These are phyloP conservation scores for Globisporangium radiosum DNA, from an alignment of 352 stramenopile species.

Conservation along the genomic window DNA sequence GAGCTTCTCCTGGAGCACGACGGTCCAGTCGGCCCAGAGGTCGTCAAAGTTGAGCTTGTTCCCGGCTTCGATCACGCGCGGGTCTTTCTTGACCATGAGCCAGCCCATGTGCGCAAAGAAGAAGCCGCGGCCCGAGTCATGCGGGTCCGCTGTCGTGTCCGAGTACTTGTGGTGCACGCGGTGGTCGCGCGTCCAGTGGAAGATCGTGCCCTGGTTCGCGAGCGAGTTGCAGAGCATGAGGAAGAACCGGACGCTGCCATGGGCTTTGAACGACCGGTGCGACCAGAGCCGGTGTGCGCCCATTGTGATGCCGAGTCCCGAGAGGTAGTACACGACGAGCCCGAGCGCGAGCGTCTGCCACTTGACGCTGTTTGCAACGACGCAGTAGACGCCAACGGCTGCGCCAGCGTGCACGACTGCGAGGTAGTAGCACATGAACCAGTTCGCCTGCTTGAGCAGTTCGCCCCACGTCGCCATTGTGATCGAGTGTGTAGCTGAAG, in stretches of 20 bases:
- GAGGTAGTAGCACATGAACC: constrained; percentile 98
- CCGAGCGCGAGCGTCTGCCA: constrained; percentile 87
- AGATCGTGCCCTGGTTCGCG: constrained; percentile 98
- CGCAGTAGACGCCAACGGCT: constrained; percentile 73
- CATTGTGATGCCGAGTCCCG: constrained; percentile 96
- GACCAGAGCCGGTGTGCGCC: constrained; percentile 96
- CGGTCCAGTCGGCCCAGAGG: constrained; percentile 93
- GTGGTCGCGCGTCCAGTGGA: constrained; percentile 97
- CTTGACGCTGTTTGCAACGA: constrained; percentile 58
- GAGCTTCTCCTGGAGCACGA: constrained; percentile 94
- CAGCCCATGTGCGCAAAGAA: constrained; percentile 99
- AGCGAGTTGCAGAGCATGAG: constrained; percentile 98
- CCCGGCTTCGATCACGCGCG: constrained; percentile 82
- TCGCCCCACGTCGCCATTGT: constrained; percentile 11
- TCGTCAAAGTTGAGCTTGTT: constrained; percentile 96
- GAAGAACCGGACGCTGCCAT: constrained; percentile 87
- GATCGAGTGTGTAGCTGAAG: background rate
- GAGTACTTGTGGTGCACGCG: constrained; percentile 99
- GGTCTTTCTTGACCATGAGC: constrained; percentile 97
- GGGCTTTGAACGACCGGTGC: constrained; percentile 95
- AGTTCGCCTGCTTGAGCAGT: constrained; percentile 89
- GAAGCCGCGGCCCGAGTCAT: constrained; percentile 97
- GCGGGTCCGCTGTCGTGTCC: constrained; percentile 91
- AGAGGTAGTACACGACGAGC: constrained; percentile 94
- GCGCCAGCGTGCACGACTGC: constrained; percentile 92